Evolutionary conservation across 352 stramenopile species (phyloP).

Genomic region (Pythium graminicola): DNA sequence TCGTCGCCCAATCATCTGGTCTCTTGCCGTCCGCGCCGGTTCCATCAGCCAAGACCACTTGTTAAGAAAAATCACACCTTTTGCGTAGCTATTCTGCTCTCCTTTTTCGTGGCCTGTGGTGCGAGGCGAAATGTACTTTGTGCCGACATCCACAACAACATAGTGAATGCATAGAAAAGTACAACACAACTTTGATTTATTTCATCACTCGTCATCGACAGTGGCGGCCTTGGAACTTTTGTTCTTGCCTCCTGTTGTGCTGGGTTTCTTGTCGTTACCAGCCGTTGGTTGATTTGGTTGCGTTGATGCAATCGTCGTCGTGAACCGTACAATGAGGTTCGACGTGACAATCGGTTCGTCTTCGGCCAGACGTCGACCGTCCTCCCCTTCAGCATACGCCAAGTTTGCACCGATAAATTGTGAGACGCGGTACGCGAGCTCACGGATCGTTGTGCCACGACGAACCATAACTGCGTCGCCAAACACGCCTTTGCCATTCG

Average conservation of each 20-base stretch:
- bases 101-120: not conserved
- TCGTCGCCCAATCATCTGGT: constrained; percentile 44
- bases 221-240: constrained; percentile 19
- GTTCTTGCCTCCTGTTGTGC: constrained; percentile 25
- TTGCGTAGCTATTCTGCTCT: not conserved
- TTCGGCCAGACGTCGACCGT: constrained; percentile 63
- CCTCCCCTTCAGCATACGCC: constrained; percentile 77
- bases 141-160: not conserved
- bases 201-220: constrained; percentile 24
- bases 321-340: constrained; percentile 78
- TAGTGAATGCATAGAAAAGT: not conserved
- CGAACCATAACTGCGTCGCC: constrained; percentile 70
- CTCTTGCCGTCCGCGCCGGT: constrained; percentile 1
- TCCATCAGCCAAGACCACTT: constrained; percentile 17
- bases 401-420: constrained; percentile 68
- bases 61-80: not conserved
- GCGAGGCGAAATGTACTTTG: no score
- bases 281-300: constrained; percentile 20
- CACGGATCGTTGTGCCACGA: constrained; percentile 68
- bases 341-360: constrained; percentile 55
- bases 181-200: not conserved
- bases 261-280: constrained; percentile 6
- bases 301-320: constrained; percentile 42
- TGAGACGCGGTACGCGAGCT: constrained; percentile 59
- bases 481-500: constrained; percentile 65